Evolutionary conservation across 768 basidiomycete genomes (phyloP).

Genomic region (Rhizopogon roseolus): DNA sequence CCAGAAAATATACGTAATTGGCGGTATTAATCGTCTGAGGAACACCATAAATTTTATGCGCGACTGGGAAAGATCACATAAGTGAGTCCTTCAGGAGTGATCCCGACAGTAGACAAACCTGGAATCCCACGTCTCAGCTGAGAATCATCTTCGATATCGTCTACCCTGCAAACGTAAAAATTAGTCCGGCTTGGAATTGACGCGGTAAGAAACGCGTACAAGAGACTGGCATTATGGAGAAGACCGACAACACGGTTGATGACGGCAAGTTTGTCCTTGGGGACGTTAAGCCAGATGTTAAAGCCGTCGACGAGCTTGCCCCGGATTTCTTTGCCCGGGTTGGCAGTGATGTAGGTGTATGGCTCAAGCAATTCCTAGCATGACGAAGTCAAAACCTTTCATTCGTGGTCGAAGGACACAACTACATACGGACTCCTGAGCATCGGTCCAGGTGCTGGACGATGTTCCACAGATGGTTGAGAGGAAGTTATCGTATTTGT

Average conservation of each 20-base stretch:
- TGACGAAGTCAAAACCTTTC: neutral
- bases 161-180: slow-evolving; percentile 53
- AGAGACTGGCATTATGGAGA: slow-evolving; percentile 89
- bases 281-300: slow-evolving; percentile 89
- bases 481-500: slow-evolving; percentile 38
- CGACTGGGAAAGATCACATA: slow-evolving; percentile 41
- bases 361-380: slow-evolving; percentile 71
- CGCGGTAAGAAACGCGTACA: slow-evolving; percentile 44
- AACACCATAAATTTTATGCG: slow-evolving; percentile 94
- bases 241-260: slow-evolving; percentile 83
- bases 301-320: slow-evolving; percentile 85
- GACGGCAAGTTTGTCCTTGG: slow-evolving; percentile 59
- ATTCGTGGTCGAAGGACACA: neutral
- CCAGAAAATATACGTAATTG: slow-evolving; percentile 96
- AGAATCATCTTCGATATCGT: slow-evolving; percentile 94
- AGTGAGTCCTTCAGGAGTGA: neutral
- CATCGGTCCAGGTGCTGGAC: slow-evolving; percentile 10
- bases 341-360: slow-evolving; percentile 76
- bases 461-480: slow-evolving; percentile 26
- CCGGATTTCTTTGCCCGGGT: slow-evolving; percentile 91
- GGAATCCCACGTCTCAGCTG: slow-evolving; percentile 83
- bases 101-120: slow-evolving; percentile 37
- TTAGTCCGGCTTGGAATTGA: neutral
- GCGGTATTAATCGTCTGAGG: slow-evolving; percentile 97
- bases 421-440: slow-evolving; percentile 21